These are phyloP conservation scores for Phylloporus sp. DNA, from an alignment of 768 basidiomycete species.

Conservation along the genomic window DNA sequence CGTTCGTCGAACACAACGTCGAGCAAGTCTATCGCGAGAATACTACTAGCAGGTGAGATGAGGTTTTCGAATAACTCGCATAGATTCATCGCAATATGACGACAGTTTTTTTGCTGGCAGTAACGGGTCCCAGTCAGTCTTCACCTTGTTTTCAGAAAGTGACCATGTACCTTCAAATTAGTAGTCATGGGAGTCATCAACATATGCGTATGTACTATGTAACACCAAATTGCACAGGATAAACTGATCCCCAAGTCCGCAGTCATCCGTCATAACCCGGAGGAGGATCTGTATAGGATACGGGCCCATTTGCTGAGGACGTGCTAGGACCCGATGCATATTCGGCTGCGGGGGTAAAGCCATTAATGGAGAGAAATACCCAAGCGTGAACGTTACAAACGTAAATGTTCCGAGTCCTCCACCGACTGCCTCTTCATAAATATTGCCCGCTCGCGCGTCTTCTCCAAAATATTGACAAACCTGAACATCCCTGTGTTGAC, in stretches of 20 bases:
- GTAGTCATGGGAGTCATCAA: too few species aligned
- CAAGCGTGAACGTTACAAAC: slow-evolving; percentile 18
- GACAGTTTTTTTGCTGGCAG: too few species aligned
- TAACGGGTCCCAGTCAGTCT: too few species aligned
- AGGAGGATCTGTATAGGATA: slow-evolving; percentile 24
- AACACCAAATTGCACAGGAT: too few species aligned
- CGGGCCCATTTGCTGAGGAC: slow-evolving; percentile 13
- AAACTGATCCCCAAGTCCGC: too few species aligned
- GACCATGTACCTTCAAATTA: too few species aligned
- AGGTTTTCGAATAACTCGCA: too few species aligned
- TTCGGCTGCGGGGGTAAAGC: slow-evolving; percentile 17
- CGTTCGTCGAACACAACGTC: not conserved
- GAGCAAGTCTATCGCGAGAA: too few species aligned
- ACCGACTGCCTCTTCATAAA: slow-evolving; percentile 62
- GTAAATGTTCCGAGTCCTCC: slow-evolving; percentile 31
- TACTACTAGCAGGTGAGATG: too few species aligned
- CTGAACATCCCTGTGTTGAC: slow-evolving; percentile 65
- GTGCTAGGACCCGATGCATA: slow-evolving; percentile 26
- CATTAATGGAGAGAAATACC: not conserved
- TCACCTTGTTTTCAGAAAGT: too few species aligned
- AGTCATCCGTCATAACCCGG: slow-evolving; percentile 29
- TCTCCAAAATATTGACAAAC: slow-evolving; percentile 69
- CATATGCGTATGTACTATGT: too few species aligned
- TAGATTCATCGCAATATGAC: too few species aligned
- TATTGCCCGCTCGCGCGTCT: slow-evolving; percentile 68